These are phyloP conservation scores for Suillus cothurnatus DNA, from an alignment of 768 basidiomycete genomes.

Conservation along the genomic window DNA sequence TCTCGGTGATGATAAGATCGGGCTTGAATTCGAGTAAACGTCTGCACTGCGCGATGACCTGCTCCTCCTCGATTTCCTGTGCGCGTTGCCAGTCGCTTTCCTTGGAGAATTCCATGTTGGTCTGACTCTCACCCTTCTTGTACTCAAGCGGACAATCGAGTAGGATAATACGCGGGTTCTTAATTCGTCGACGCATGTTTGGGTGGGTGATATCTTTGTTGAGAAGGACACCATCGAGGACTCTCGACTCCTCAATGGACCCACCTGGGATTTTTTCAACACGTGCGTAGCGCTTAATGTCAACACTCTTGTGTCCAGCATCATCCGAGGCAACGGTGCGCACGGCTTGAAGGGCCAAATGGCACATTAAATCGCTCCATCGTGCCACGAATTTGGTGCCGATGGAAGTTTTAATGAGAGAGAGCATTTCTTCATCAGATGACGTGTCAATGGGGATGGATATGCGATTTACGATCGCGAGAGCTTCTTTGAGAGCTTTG, in stretches of 20 bases:
- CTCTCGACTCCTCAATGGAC: constrained; percentile 90
- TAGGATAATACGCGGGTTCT: constrained; percentile 84
- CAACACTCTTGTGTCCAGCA: constrained; percentile 81
- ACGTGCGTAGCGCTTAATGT: constrained; percentile 97
- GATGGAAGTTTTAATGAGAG: constrained; percentile 97
- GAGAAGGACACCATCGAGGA: constrained; percentile 90
- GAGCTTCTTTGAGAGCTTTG: constrained; percentile 90
- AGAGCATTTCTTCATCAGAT: constrained; percentile 89
- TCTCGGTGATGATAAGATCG: constrained; percentile 94
- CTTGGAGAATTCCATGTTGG: constrained; percentile 97
- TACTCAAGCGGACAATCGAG: constrained; percentile 97
- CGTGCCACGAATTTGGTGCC: constrained; percentile 97
- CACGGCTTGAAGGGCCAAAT: constrained; percentile 89
- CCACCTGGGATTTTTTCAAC: constrained; percentile 98
- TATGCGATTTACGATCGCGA: constrained; percentile 85
- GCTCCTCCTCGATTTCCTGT: constrained; percentile 96
- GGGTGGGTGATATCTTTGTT: constrained; percentile 99
- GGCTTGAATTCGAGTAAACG: constrained; percentile 92
- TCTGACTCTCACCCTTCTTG: constrained; percentile 98
- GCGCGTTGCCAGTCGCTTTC: constrained; percentile 92
- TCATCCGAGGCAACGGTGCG: constrained; percentile 83
- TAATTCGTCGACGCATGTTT: constrained; percentile 90
- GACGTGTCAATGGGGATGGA: constrained; percentile 87
- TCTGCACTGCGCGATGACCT: constrained; percentile 85
- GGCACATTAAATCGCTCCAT: constrained; percentile 98